A percentile compares a stretch with the other conserved stretches of the same genome.
Conservation (phyloP, 2,329 filamentous ascomycete genomes). For the Sarocladium strictum region DNA sequence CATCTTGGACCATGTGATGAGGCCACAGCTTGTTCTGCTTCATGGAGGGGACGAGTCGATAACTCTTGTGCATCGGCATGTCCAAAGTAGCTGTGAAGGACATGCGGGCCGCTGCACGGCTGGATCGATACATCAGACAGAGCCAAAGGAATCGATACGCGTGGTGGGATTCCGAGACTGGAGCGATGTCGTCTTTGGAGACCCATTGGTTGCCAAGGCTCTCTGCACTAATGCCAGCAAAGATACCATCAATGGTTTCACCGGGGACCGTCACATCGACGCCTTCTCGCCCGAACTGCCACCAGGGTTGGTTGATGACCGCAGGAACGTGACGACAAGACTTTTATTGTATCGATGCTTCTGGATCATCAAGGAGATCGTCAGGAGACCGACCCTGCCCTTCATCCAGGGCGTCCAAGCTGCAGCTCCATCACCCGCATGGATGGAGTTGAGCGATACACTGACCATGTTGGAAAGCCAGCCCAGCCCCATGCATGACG, state of each 20-base stretch:
- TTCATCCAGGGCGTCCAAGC: neutral
- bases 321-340: constrained; percentile 36
- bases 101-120: neutral
- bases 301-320: constrained; percentile 30
- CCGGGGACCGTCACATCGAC: constrained; percentile 11
- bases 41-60: constrained; percentile 46
- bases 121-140: neutral
- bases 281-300: neutral
- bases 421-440: constrained; percentile 28
- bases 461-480: constrained; percentile 37
- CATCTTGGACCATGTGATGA: constrained; percentile 45
- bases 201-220: constrained; percentile 46
- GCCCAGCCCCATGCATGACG: neutral
- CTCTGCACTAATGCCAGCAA: constrained; percentile 39
- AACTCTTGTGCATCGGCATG: constrained; percentile 32
- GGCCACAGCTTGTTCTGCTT: constrained; percentile 47
- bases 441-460: constrained; percentile 42
- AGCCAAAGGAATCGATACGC: constrained; percentile 8
- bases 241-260: constrained; percentile 43
- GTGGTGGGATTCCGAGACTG: constrained; percentile 52
- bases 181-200: constrained; percentile 54
- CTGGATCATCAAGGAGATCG: constrained; percentile 1
- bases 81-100: too few species aligned
- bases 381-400: neutral
- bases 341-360: constrained; percentile 54